Evolutionary conservation across 2,329 filamentous ascomycete genomes (phyloP).

Genomic region (Calcarisporium arbuscula): DNA sequence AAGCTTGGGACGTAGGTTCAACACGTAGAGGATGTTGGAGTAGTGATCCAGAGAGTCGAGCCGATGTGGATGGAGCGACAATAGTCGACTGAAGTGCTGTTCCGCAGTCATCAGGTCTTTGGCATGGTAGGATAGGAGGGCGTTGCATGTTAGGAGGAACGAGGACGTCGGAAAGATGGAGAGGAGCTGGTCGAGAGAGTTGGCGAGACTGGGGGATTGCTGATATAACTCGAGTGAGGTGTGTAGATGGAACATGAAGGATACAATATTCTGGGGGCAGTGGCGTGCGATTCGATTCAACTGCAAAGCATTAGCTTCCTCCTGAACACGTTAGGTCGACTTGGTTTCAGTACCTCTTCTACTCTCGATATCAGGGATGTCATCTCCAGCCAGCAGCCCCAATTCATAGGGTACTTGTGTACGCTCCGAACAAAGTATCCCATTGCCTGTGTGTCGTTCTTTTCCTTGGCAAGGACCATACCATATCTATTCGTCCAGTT

Average conservation of each 20-base stretch:
- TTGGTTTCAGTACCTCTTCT: conserved; percentile 84
- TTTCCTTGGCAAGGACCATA: conserved; percentile 81
- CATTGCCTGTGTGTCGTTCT: conserved; percentile 80
- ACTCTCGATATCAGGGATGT: conserved; percentile 70
- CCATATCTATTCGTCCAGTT: too few species aligned
- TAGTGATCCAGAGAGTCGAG: conserved; percentile 93
- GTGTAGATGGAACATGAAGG: conserved; percentile 88
- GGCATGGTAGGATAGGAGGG: conserved; percentile 81
- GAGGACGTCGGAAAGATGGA: conserved; percentile 80
- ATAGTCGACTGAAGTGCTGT: conserved; percentile 66
- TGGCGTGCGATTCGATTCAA: conserved; percentile 64
- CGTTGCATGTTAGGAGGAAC: conserved; percentile 85
- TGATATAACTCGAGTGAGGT: conserved; percentile 90
- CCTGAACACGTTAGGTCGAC: too few species aligned
- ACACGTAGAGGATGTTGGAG: conserved; percentile 94
- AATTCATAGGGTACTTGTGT: conserved; percentile 88
- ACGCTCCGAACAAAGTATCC: conserved; percentile 85
- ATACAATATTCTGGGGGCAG: conserved; percentile 84
- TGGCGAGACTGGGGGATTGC: conserved; percentile 67
- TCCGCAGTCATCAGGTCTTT: conserved; percentile 70
- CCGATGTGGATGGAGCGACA: conserved; percentile 67
- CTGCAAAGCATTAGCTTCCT: too few species aligned
- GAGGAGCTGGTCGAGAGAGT: conserved; percentile 69
- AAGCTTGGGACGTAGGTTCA: conserved; percentile 79
- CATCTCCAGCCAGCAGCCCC: conserved; percentile 95